A percentile compares a stretch with the other conserved stretches of the same genome.
These are phyloP conservation scores for Aegilops bicornis DNA, from an alignment of 176 grass and related monocot genomes.

Conservation along the genomic window DNA sequence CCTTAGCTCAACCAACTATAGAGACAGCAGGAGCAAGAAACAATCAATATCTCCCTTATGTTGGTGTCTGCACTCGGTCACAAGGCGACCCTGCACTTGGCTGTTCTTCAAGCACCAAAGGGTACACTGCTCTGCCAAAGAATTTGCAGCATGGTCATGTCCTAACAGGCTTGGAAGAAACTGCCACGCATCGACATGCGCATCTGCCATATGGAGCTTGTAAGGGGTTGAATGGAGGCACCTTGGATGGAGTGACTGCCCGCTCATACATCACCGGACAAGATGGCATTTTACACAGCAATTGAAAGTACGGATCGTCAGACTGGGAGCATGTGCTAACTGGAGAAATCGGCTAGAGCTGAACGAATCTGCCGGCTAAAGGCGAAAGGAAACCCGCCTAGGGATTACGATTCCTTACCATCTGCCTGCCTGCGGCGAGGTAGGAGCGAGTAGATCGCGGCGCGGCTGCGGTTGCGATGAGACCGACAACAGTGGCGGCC, in stretches of 20 bases:
- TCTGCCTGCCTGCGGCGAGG: too few relatives aligned
- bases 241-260: background rate
- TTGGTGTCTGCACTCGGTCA: too few relatives aligned
- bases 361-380: background rate
- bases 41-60: too few relatives aligned
- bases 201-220: background rate
- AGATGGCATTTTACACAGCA: background rate
- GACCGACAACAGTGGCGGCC: too few relatives aligned
- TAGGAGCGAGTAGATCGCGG: too few relatives aligned
- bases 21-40: constrained; percentile 2
- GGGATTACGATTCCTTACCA: too few relatives aligned
- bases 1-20: background rate
- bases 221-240: background rate
- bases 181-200: background rate
- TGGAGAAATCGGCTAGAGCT: constrained; percentile 36
- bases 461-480: too few relatives aligned
- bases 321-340: constrained; percentile 46
- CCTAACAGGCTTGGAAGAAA: constrained; percentile 22
- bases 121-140: background rate
- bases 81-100: too few relatives aligned
- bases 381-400: too few relatives aligned
- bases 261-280: constrained; percentile 5
- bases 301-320: constrained; percentile 23
- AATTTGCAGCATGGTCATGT: constrained; percentile 23
- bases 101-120: too few relatives aligned